phyloP scores from a whole-genome alignment of 169 alveolate species.

The Cytauxzoon felis region DNA sequence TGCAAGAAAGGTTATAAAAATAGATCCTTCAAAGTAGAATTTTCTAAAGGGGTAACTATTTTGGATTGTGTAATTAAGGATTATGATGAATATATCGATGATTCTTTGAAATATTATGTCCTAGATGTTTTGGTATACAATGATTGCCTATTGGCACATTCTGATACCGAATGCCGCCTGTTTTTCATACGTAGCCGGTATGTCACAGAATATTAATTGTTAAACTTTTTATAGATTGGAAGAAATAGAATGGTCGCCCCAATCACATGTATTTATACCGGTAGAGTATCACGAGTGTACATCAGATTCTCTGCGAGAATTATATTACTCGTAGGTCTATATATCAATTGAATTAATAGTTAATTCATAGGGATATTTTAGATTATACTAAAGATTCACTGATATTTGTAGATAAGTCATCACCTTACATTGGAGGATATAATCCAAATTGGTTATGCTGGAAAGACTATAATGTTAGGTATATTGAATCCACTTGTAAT shows the following conservation, averaged over 20 bases:
- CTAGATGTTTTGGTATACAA: conserved; percentile 46
- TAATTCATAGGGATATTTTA: background rate
- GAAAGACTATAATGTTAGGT: conserved; percentile 33
- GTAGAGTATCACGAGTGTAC: conserved; percentile 39
- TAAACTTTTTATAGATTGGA: conserved; percentile 3
- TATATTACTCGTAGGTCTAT: conserved; percentile 30
- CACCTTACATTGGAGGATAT: conserved; percentile 62
- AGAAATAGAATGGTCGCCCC: background rate
- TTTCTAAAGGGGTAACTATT: conserved; percentile 52
- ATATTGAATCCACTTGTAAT: no score
- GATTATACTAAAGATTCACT: conserved; percentile 41
- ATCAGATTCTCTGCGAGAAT: conserved; percentile 13
- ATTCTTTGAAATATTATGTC: conserved; percentile 20
- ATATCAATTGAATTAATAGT: background rate
- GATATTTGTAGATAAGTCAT: conserved; percentile 33
- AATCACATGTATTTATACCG: conserved; percentile 2
- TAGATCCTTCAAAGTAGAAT: conserved; percentile 13
- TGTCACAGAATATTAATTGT: background rate
- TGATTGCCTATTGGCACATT: conserved; percentile 40
- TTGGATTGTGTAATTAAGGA: conserved; percentile 53
- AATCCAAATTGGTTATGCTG: conserved; percentile 62
- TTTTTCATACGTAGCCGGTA: conserved; percentile 49
- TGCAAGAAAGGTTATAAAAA: conserved; percentile 8
- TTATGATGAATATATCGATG: background rate
- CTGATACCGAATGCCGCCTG: conserved; percentile 49